Evolutionary conservation across 83 land plant genomes (phyloP), one percentile per base, ranked within the genome.

Genomic region (Diphasiastrum complanatum): DNA sequence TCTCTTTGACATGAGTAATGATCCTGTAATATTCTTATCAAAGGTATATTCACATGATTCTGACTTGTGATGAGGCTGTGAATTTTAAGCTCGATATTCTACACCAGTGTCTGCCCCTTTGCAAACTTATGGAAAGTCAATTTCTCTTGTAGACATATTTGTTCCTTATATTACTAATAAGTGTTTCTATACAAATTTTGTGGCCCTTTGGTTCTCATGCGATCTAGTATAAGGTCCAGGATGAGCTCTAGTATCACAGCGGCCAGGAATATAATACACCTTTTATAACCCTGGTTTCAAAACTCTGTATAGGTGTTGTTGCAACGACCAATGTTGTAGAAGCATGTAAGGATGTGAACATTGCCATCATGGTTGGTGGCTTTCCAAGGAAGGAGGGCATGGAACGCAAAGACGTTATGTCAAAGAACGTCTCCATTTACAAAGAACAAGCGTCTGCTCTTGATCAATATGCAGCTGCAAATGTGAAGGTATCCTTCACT

Each of bases 371-470:
- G 98, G 98, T 92, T 61, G 98, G 98, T 66, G 98, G 98, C 18
- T 92, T 92, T 62, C 98, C 98, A 5, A 79, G 98, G 64, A 92
- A 92, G 55, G 98, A 92, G 58, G 96, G 98, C 4, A 92, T 92
- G 98, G 98, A 92, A 48, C 95, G 98, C n/a, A 92, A 92, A 65
- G 96, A 88, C 73, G 98, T 92, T 36, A 92, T 92, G 98, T 75
- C 98, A 22, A 92, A 88, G 63, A 92, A 92, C 63, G 98, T 92
- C 1, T 88, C 96, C 20, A 92, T 88, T 53, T 88, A 92, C 84
- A 92, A 92, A 65, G 68, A 87, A 1, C 96, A 92, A 54, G 98
- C 98, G 29, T 92, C 96, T 47, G 95, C 98, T 29, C 75, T 92
- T 40, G 96, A 92, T 49, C 68, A 81, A 63, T 72, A 83, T 68